A percentile compares a stretch with the other conserved stretches of the same genome.
phyloP scores from a whole-genome alignment of 2,329 filamentous ascomycete genomes.

The Fusarium sp. region DNA sequence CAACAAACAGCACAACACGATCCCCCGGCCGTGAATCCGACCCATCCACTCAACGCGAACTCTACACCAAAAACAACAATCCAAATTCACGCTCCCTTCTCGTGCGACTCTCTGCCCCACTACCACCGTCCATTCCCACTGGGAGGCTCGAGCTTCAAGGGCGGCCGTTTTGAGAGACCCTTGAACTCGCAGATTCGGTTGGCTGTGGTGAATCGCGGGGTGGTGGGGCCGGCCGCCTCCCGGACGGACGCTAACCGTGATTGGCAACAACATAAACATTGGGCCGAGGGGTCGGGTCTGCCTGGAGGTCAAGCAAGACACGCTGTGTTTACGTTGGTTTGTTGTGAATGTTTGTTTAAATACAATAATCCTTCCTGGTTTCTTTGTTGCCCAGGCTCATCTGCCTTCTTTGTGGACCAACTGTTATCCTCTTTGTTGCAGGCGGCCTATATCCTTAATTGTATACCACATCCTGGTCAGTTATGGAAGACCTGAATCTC shows the following conservation, averaged over 20 bases:
- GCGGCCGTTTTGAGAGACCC: conserved; percentile 40
- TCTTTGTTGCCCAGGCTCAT: not conserved
- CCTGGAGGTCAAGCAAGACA: conserved; percentile 22
- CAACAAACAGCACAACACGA: conserved; percentile 21
- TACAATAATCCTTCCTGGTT: conserved; percentile 12
- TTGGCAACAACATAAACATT: conserved; percentile 62
- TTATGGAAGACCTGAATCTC: conserved; percentile 57
- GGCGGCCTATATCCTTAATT: not conserved
- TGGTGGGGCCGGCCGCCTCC: conserved; percentile 37
- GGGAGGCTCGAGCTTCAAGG: not conserved
- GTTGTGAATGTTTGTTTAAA: conserved; percentile 27
- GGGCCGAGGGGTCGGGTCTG: conserved; percentile 17
- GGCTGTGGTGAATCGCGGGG: conserved; percentile 43
- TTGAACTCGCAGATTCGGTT: conserved; percentile 39
- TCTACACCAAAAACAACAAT: conserved; percentile 25
- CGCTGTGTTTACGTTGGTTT: conserved; percentile 31
- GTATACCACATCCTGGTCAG: not conserved
- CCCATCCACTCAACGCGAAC: conserved; percentile 12
- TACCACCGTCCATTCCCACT: not conserved
- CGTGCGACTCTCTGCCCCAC: conserved; percentile 1
- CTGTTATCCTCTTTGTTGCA: not conserved
- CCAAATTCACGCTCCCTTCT: conserved; percentile 37
- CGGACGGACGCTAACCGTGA: conserved; percentile 50
- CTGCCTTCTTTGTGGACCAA: not conserved
- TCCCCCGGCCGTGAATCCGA: conserved; percentile 34